A percentile compares a stretch with the other conserved stretches of the same genome.
Conservation (phyloP, 1,284 basidiomycete genomes). For the Cystobasidiaceae sp. region DNA sequence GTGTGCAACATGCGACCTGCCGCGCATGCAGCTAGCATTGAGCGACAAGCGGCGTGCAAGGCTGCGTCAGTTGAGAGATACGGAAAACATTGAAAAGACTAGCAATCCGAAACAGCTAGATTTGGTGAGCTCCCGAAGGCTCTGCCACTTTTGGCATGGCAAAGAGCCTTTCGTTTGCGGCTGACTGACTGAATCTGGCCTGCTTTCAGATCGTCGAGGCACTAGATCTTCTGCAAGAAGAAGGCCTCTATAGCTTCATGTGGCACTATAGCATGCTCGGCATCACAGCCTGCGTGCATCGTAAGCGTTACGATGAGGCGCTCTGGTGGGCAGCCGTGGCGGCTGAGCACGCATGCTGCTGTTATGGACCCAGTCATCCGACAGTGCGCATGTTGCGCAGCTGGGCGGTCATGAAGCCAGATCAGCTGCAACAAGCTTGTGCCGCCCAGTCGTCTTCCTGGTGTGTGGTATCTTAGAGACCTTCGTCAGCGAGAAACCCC, state of each 20-base stretch:
- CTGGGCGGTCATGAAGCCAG: no score
- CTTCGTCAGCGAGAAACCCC: no score
- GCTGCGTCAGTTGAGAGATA: not conserved
- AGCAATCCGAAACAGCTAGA: not conserved
- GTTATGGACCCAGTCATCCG: no score
- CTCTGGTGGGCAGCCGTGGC: not conserved
- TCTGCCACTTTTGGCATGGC: no score
- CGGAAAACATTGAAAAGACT: not conserved
- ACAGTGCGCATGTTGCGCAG: no score
- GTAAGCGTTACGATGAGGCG: not conserved
- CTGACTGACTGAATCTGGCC: no score
- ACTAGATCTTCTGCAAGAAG: not conserved
- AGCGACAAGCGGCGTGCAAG: not conserved
- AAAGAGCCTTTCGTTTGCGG: not conserved
- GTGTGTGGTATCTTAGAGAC: no score
- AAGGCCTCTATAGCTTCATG: not conserved
- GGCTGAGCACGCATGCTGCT: not conserved
- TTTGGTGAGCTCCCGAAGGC: not conserved
- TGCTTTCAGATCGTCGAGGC: not conserved
- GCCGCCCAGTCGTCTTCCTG: no score
- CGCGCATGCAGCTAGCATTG: not conserved
- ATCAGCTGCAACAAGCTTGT: no score
- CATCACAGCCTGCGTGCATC: not conserved
- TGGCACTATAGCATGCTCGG: not conserved
- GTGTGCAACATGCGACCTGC: constrained; percentile 1